A percentile compares a stretch with the other conserved stretches of the same genome.
These are phyloP conservation scores for Tilletiaria anomala DNA, from an alignment of 1,284 basidiomycete genomes.

Conservation along the genomic window DNA sequence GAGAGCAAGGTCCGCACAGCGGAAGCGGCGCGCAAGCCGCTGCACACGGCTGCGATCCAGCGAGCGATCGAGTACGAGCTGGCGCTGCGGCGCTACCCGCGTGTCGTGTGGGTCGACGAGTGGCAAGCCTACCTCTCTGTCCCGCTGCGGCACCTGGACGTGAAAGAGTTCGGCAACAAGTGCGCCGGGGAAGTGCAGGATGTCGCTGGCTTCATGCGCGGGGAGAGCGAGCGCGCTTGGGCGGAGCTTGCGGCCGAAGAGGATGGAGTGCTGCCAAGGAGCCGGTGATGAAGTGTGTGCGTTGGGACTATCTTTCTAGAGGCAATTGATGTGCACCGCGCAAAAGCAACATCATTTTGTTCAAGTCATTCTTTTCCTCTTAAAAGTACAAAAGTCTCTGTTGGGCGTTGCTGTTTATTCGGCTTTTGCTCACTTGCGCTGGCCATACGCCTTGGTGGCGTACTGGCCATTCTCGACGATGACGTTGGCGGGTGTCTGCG, in stretches of 20 bases:
- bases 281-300: too few species aligned
- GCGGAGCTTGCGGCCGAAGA: background rate
- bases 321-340: too few species aligned
- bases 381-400: too few species aligned
- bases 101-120: slow-evolving; percentile 25
- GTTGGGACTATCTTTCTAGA: too few species aligned
- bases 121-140: slow-evolving; percentile 26
- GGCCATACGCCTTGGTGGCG: slow-evolving; percentile 33
- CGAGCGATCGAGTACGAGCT: slow-evolving; percentile 28
- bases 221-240: background rate
- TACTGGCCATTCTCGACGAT: slow-evolving; percentile 46
- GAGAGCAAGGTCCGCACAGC: too few species aligned
- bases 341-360: too few species aligned
- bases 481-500: slow-evolving; percentile 64
- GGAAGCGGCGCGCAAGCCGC: too few species aligned
- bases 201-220: background rate
- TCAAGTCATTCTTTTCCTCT: too few species aligned
- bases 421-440: too few species aligned
- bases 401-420: too few species aligned
- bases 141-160: background rate
- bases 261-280: too few species aligned
- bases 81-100: slow-evolving; percentile 21
- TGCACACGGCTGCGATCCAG: too few species aligned
- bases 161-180: background rate
- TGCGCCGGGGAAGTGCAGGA: background rate